phyloP scores from a whole-genome alignment of 139 green algal species.

The Coelastrella sp. region DNA sequence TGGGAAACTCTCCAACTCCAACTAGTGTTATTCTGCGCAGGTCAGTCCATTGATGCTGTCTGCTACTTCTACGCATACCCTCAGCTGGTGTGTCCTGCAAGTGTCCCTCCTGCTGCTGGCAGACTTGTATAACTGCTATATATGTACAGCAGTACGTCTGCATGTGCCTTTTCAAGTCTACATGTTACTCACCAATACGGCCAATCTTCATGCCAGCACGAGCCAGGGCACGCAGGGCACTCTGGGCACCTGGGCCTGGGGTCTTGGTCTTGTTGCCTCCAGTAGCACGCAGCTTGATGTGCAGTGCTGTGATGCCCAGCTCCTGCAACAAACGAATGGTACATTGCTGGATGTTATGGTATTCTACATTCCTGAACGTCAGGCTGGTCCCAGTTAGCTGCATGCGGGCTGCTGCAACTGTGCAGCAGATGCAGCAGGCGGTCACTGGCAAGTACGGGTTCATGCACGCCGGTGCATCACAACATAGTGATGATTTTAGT shows the following conservation, averaged over 20 bases:
- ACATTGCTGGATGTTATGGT: background rate
- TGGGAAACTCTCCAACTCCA: no score
- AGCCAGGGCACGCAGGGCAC: constrained; percentile 96
- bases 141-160: background rate
- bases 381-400: no score
- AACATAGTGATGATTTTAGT: no score
- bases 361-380: background rate
- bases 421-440: no score
- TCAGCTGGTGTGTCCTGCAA: no score
- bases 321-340: constrained; percentile 72
- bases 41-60: no score
- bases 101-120: background rate
- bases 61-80: no score
- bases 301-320: constrained; percentile 96
- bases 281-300: constrained; percentile 99
- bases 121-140: background rate
- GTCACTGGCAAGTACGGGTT: no score
- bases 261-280: constrained; percentile 99
- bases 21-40: no score
- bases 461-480: no score
- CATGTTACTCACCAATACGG: constrained; percentile 84
- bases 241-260: constrained; percentile 97
- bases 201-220: constrained; percentile 99
- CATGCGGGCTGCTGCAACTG: no score
- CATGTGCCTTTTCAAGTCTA: background rate